Base-by-base conservation (phyloP, 495 filamentous ascomycete genomes). In the Aspergillus taichungensis region DNA sequence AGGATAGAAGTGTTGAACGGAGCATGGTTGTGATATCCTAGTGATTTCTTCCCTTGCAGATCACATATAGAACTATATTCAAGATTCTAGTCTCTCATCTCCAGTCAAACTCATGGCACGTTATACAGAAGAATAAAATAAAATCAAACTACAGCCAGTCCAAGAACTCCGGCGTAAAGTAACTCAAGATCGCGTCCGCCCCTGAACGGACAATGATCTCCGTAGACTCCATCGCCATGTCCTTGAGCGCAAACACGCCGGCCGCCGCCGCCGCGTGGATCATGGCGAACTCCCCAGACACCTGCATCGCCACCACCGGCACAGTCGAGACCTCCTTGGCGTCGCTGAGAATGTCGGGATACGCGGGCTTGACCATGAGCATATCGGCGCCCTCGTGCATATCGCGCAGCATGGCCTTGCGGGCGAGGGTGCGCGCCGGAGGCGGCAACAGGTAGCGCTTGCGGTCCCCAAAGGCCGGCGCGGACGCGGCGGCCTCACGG, bases 321-420 rank as follows among this genome's bases (percentile, higher is more conserved):
- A 97, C 70, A 66, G 79, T 80, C 13, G 88, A 89, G 42, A 96
- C 74, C 40, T 96, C 87, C 69, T 92, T 95, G 28, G 92, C 94
- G 64, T 97, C 92, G 42, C 84, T 83, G 52, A 97, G 95, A 55
- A 98, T 92, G 61, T 98, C 94, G 14, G 97, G 72, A 57, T 95
- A 97, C 8, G 92, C 90, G 3, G 92, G 92, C 69, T 98, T 98
- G 34, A 98, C 92, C 94, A 98, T 96, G 56, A 98, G 94, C 51
- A 95, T 88, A 61, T 98, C 92, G 10, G 92, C 92, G 13, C 92
- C 92, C 63, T 98, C 92, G 46, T 72, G 73, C 38, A 97, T 88
- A 58, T 98, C 92, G 47, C 94, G 77, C 34, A 77, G 65, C 46
- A 98, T 97, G 11, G 94, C 94, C 44, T 94, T 82, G 37, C 91